phyloP scores from a whole-genome alignment of 148 eudicot genomes.

The Arctostaphylos glauca region DNA sequence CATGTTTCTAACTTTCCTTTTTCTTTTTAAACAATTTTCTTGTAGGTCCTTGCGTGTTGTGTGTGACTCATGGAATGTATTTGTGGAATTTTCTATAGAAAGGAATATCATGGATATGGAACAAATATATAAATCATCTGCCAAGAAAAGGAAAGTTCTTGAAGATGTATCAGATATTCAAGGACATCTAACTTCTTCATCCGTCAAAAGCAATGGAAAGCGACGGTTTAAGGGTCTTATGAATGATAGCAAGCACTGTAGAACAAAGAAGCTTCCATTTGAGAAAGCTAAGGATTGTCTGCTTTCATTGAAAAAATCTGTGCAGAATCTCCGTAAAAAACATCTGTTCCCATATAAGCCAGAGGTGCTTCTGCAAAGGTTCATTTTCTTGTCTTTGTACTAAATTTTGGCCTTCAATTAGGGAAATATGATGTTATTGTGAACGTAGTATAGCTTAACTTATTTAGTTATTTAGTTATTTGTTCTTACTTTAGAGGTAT shows the following conservation, averaged over 20 bases:
- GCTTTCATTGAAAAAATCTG: conserved; percentile 54
- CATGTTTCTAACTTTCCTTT: background rate
- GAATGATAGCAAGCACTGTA: conserved; percentile 18
- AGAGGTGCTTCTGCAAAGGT: conserved; percentile 77
- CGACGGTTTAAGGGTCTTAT: conserved; percentile 18
- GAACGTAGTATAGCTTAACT: too few species aligned
- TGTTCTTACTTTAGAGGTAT: too few species aligned
- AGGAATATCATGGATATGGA: conserved; percentile 15
- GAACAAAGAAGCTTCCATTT: conserved; percentile 29
- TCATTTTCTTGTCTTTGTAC: background rate
- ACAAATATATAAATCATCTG: conserved; percentile 14
- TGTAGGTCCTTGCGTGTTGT: conserved; percentile 68
- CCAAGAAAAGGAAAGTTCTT: conserved; percentile 47
- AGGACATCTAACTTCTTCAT: conserved; percentile 21
- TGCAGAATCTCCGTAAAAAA: conserved; percentile 60
- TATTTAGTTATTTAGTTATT: too few species aligned
- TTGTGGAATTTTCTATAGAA: conserved; percentile 40
- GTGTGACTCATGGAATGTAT: conserved; percentile 66
- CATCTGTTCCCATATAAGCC: conserved; percentile 88
- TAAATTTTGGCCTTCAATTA: background rate
- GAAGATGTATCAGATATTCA: conserved; percentile 17
- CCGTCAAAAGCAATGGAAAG: conserved; percentile 21
- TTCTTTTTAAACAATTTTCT: background rate
- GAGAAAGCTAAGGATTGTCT: conserved; percentile 59
- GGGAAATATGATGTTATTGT: background rate